Base-by-base conservation (phyloP, 1,284 basidiomycete genomes). In the Cryptococcus neoformans region DNA sequence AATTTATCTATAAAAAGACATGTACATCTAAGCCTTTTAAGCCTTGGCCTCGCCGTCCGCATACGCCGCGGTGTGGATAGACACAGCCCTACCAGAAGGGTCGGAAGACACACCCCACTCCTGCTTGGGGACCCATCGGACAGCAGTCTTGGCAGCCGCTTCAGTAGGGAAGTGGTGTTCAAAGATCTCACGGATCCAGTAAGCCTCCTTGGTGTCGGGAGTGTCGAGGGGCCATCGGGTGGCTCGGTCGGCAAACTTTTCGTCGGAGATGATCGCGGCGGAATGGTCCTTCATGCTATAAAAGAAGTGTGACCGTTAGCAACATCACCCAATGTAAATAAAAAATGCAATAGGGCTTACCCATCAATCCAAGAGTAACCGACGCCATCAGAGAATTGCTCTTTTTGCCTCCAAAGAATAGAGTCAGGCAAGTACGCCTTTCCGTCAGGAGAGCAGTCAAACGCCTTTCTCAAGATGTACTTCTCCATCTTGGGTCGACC, bases 281-380 rank as follows among this genome's bases (percentile, higher is more conserved):
- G 96, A 89, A 69, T 97, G 85, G 54, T 88, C 88, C 81, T 99
- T 99, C 64, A 99, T 92, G 50, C 90, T 90, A 65, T 44, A 12
- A 14, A 39, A 7, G 8, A 40, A 9, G n/a, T 35, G 42, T 28
- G 28, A 28, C 28, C 28, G 28, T 28, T 28, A 28, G 28, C 28
- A 4, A 28, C 4, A 28, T 28, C 28, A 21, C 11, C 16, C 45
- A 38, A 35, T 42, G 40, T 40, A 36, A 51, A 58, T 49, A 53
- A 3, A n/a, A 49, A 16, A 8, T 49, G 35, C 36, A 45, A 17
- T n/a, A n/a, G 14, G 10, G 67, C 82, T 49, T 72, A 89, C 85
- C 94, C 93, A 72, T 99, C 96, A 72, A 99, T 99, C 96, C 96
- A 99, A 47, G 92, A 96, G 80, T 99, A 99, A 35, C 96, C 96